These are phyloP conservation scores for Ustilago crameri DNA, from an alignment of 1,284 basidiomycete species.

Conservation along the genomic window DNA sequence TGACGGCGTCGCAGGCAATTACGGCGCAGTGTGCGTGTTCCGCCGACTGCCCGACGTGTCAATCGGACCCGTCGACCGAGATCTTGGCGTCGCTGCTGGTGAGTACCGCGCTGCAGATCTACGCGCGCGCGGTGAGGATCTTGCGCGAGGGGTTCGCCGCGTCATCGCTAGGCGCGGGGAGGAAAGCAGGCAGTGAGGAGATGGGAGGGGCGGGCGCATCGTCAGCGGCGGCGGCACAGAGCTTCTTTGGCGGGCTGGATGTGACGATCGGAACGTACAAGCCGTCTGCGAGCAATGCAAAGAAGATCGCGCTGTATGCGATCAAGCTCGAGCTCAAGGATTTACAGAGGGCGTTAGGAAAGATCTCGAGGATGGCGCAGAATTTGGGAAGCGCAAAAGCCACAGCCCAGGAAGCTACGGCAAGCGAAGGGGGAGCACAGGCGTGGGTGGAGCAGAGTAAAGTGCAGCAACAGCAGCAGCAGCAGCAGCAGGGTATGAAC, in stretches of 20 bases:
- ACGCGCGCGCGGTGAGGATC: conserved; percentile 62
- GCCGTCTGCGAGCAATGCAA: conserved; percentile 56
- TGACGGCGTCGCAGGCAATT: conserved; percentile 62
- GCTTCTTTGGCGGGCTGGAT: conserved; percentile 47
- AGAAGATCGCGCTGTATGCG: conserved; percentile 65
- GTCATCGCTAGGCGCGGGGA: not conserved
- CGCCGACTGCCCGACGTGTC: conserved; percentile 65
- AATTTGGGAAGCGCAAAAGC: conserved; percentile 14
- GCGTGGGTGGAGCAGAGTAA: not conserved
- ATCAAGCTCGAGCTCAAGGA: conserved; percentile 65
- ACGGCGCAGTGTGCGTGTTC: conserved; percentile 63
- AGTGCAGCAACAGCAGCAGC: not conserved
- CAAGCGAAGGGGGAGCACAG: not conserved
- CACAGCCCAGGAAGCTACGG: no score
- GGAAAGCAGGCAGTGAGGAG: not conserved
- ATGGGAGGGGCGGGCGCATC: not conserved
- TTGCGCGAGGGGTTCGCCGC: conserved; percentile 58
- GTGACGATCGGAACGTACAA: conserved; percentile 63
- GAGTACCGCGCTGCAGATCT: conserved; percentile 66
- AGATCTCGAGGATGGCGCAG: conserved; percentile 52
- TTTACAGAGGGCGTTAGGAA: conserved; percentile 59
- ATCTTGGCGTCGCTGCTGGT: conserved; percentile 60
- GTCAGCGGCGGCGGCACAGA: conserved; percentile 1
- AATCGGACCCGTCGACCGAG: conserved; percentile 55
- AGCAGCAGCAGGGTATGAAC: conserved; percentile 35